phyloP scores from a whole-genome alignment of 148 eudicot species.

The Cornus florida region DNA sequence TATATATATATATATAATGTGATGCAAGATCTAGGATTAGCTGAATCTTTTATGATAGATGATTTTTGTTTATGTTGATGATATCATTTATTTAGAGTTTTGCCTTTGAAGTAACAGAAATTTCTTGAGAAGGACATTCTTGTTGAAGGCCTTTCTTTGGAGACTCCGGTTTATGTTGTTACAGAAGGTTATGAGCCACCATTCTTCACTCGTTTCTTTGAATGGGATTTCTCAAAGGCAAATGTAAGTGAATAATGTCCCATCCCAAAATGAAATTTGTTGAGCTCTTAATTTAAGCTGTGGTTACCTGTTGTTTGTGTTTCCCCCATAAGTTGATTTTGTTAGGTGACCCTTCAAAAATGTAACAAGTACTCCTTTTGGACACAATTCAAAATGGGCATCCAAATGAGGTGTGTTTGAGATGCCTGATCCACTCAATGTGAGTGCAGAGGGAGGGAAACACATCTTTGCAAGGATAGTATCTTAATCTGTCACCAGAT shows the following conservation, averaged over 20 bases:
- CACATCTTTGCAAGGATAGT: background rate
- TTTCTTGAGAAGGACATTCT: constrained; percentile 55
- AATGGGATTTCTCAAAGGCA: constrained; percentile 65
- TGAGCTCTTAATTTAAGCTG: background rate
- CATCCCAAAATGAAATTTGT: background rate
- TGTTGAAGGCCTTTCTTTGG: constrained; percentile 42
- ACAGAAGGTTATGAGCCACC: constrained; percentile 64
- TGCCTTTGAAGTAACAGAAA: constrained; percentile 37
- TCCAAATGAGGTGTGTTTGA: background rate
- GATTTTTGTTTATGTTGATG: constrained; percentile 1
- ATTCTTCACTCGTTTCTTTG: constrained; percentile 64
- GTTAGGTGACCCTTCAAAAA: background rate
- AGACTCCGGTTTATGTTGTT: constrained; percentile 54
- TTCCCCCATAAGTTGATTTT: no score
- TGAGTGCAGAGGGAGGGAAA: background rate
- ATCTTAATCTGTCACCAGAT: background rate
- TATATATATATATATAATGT: no score
- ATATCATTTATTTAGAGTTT: background rate
- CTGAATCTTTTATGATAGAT: background rate
- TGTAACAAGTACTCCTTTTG: background rate
- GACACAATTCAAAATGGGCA: background rate
- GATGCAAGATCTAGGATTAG: background rate
- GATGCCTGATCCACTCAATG: background rate
- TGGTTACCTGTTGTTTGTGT: background rate
- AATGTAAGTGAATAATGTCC: constrained; percentile 37